phyloP scores from a whole-genome alignment of 1,139 yeast genomes.

The Geotrichum cucujoidarum region DNA sequence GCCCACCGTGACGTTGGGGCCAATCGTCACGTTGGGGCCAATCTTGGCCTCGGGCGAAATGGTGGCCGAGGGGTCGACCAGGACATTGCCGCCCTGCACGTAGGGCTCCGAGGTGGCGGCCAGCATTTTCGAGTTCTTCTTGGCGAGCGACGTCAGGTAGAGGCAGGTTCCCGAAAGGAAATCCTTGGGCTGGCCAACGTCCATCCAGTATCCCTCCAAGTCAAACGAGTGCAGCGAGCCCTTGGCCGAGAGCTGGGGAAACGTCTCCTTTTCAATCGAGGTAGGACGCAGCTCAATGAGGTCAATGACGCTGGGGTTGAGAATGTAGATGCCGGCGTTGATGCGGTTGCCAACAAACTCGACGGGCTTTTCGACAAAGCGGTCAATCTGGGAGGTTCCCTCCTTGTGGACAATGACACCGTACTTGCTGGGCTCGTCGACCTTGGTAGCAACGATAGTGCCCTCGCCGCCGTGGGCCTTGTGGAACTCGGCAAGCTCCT shows the following conservation, averaged over 20 bases:
- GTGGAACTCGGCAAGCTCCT: conserved; percentile 90
- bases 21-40: conserved; percentile 97
- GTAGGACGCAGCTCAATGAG: conserved; percentile 97
- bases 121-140: conserved; percentile 70
- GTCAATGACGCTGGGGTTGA: conserved; percentile 95
- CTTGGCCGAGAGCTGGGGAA: conserved; percentile 90
- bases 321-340: conserved; percentile 93
- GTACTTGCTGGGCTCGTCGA: conserved; percentile 98
- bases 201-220: conserved; percentile 99
- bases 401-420: conserved; percentile 98
- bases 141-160: conserved; percentile 80
- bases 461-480: conserved; percentile 94
- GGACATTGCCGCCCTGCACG: conserved; percentile 89
- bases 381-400: conserved; percentile 89
- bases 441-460: conserved; percentile 98
- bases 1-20: conserved; percentile 94
- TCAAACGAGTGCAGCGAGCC: conserved; percentile 91
- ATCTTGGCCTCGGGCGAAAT: conserved; percentile 90
- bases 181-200: conserved; percentile 99
- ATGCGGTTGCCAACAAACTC: conserved; percentile 89
- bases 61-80: conserved; percentile 92
- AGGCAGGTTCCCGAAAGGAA: conserved; percentile 94
- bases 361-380: conserved; percentile 98
- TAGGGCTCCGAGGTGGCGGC: conserved; percentile 56
- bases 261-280: conserved; percentile 98